phyloP scores from a whole-genome alignment of 2,329 filamentous ascomycete genomes.

The Fusarium brachygibbosum region DNA sequence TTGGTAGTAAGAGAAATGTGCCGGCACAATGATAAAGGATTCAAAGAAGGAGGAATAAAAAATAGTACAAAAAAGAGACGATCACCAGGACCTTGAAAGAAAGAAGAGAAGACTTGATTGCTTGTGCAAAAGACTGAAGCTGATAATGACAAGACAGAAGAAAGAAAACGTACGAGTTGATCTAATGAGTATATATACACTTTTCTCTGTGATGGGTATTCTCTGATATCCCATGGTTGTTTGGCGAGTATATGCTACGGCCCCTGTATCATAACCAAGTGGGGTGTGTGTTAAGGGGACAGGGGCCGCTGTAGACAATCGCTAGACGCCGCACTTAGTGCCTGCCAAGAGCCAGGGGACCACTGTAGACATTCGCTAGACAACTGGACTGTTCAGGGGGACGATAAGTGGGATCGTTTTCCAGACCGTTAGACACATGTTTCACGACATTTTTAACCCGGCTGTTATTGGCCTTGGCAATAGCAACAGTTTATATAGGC shows the following conservation, averaged over 20 bases:
- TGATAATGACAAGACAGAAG: slow-evolving; percentile 24
- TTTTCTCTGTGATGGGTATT: not conserved
- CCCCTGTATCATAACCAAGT: slow-evolving; percentile 42
- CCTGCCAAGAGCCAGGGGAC: too few relatives aligned
- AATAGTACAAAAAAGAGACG: slow-evolving; percentile 26
- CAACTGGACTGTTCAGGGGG: not conserved
- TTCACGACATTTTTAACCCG: slow-evolving; percentile 18
- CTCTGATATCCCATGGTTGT: not conserved
- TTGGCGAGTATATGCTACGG: slow-evolving; percentile 37
- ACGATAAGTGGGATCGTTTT: slow-evolving; percentile 2
- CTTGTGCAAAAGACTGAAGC: slow-evolving; percentile 35
- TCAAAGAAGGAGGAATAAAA: slow-evolving; percentile 14
- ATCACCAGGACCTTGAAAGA: slow-evolving; percentile 46
- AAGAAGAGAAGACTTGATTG: slow-evolving; percentile 28
- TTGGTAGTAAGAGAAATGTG: slow-evolving; percentile 24
- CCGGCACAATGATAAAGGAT: slow-evolving; percentile 39
- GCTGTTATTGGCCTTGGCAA: slow-evolving; percentile 10
- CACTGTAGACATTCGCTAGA: too few relatives aligned
- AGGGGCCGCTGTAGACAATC: not conserved
- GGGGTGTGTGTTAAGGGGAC: slow-evolving; percentile 36
- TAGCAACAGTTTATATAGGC: slow-evolving; percentile 10
- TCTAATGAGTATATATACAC: slow-evolving; percentile 37
- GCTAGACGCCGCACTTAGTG: too few relatives aligned
- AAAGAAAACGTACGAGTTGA: slow-evolving; percentile 4
- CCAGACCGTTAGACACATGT: slow-evolving; percentile 34